phyloP scores from a whole-genome alignment of 495 filamentous ascomycete species.

The Aeminium ludgeri region DNA sequence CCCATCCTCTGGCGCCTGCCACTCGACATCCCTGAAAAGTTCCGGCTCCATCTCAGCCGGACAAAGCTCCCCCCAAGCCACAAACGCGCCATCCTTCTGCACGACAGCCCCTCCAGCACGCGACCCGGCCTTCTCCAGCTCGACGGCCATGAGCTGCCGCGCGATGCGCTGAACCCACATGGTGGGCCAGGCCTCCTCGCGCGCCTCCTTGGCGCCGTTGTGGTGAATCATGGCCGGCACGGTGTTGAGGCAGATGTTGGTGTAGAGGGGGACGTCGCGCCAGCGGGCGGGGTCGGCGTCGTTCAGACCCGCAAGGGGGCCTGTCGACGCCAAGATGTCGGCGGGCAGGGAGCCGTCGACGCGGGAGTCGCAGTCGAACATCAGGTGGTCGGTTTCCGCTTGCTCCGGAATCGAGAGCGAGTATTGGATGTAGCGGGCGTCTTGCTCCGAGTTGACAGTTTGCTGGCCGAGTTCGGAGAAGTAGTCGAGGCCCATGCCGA shows the following conservation, averaged over 20 bases:
- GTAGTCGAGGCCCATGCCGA: constrained; percentile 41
- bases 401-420: not conserved
- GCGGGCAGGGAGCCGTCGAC: not conserved
- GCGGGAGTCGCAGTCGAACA: not conserved
- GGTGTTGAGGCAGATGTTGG: constrained; percentile 34
- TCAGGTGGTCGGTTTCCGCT: not conserved
- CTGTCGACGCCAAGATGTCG: not conserved
- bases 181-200: constrained; percentile 34
- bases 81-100: not conserved
- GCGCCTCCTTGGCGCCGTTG: constrained; percentile 29
- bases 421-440: constrained; percentile 2
- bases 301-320: constrained; percentile 7
- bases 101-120: not conserved
- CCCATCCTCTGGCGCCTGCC: too few relatives aligned
- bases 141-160: constrained; percentile 34
- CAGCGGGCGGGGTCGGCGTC: constrained; percentile 21
- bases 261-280: constrained; percentile 34
- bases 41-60: not conserved
- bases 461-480: constrained; percentile 36
- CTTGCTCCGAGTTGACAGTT: constrained; percentile 11
- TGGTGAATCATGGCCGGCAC: constrained; percentile 36
- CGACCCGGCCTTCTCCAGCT: constrained; percentile 18
- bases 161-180: constrained; percentile 43
- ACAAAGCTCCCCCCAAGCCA: not conserved
- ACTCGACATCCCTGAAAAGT: not conserved